A percentile compares a stretch with the other conserved stretches of the same genome.
These are phyloP conservation scores for Filobasidium floriforme DNA, from an alignment of 768 basidiomycete genomes.

Conservation along the genomic window DNA sequence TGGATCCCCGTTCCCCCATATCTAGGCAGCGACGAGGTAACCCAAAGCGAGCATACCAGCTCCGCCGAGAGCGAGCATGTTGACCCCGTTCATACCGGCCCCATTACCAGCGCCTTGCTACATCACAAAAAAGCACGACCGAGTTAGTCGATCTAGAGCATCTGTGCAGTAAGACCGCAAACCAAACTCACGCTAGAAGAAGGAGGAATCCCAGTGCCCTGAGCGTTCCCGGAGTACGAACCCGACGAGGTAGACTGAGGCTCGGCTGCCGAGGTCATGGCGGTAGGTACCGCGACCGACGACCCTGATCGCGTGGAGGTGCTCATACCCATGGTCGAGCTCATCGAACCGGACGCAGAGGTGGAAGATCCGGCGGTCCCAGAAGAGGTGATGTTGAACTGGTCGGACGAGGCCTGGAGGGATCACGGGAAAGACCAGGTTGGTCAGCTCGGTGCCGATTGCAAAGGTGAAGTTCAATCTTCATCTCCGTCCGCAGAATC, in stretches of 20 bases:
- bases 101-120: too few relatives aligned
- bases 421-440: neutral
- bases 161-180: too few relatives aligned
- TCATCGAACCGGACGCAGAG: conserved; percentile 7
- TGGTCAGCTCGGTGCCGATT: neutral
- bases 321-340: neutral
- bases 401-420: conserved; percentile 19
- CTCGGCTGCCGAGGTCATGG: neutral
- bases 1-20: too few relatives aligned
- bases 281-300: neutral
- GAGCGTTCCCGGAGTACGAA: neutral
- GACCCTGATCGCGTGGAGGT: neutral
- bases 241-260: neutral
- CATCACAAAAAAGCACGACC: too few relatives aligned
- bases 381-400: conserved; percentile 27
- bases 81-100: too few relatives aligned
- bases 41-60: too few relatives aligned
- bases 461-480: neutral
- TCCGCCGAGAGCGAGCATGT: too few relatives aligned
- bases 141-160: too few relatives aligned
- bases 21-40: too few relatives aligned
- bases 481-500: too few relatives aligned
- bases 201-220: neutral
- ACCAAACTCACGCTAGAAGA: neutral
- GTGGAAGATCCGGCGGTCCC: conserved; percentile 17